These are phyloP conservation scores for Hanseniaspora taiwanica DNA, from an alignment of 805 yeast species.

Conservation along the genomic window DNA sequence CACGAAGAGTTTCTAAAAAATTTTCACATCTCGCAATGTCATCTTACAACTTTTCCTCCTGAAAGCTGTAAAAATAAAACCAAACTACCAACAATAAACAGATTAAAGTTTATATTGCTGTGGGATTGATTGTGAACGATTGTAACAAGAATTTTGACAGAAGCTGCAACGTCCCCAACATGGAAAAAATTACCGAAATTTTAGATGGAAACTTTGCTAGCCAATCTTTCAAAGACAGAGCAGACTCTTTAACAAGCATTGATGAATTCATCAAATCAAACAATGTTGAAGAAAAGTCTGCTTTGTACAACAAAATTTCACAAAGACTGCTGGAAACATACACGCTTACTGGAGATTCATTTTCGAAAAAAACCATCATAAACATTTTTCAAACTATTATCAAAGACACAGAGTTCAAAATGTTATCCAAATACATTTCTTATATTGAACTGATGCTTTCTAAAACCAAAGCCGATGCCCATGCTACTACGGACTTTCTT, in stretches of 20 bases:
- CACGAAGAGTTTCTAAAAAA: no score
- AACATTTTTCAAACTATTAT: constrained; percentile 28
- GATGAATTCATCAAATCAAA: constrained; percentile 3
- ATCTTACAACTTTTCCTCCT: no score
- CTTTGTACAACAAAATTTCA: constrained; percentile 21
- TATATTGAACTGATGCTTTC: constrained; percentile 27
- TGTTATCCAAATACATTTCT: constrained; percentile 25
- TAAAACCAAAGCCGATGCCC: constrained; percentile 19
- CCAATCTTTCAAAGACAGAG: constrained; percentile 1
- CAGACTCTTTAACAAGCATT: constrained; percentile 1
- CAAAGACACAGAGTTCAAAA: constrained; percentile 17
- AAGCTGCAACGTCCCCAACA: no score
- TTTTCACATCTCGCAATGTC: no score
- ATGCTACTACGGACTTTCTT: constrained; percentile 44
- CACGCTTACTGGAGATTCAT: constrained; percentile 36
- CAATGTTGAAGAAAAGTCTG: constrained; percentile 11
- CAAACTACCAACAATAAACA: no score
- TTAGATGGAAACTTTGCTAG: not conserved
- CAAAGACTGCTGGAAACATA: constrained; percentile 33
- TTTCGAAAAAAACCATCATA: constrained; percentile 32
- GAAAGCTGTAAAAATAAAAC: no score
- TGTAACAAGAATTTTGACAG: no score
- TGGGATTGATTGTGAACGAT: no score
- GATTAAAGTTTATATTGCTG: no score
- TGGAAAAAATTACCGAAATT: not conserved